Percentiles rank a stretch among this genome's conserved stretches.
Conservation (phyloP, 306 rosid genomes). For the Potentilla sterilis region DNA sequence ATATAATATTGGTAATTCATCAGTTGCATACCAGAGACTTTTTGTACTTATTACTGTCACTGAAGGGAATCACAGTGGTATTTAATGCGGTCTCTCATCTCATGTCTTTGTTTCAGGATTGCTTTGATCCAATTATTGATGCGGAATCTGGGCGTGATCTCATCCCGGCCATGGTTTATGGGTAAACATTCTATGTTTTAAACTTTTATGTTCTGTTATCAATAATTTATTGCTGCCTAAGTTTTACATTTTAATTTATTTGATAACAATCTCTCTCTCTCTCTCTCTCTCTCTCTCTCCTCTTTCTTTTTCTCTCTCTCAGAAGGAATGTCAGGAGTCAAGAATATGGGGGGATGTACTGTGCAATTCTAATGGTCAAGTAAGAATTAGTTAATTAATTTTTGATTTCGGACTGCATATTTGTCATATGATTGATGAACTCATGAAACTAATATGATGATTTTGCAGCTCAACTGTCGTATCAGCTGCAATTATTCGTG, state of each 20-base stretch:
- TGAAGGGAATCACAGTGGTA: background rate
- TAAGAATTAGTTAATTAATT: conserved; percentile 39
- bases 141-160: conserved; percentile 81
- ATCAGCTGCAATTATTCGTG: conserved; percentile 83
- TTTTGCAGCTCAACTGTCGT: conserved; percentile 86
- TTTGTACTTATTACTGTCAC: background rate
- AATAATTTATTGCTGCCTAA: conserved; percentile 15
- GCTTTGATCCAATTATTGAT: conserved; percentile 92
- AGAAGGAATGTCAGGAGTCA: conserved; percentile 82
- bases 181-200: conserved; percentile 42
- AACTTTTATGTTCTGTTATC: background rate
- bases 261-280: background rate
- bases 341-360: conserved; percentile 89
- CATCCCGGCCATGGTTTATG: conserved; percentile 96
- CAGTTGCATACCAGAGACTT: background rate
- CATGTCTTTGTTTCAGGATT: conserved; percentile 57
- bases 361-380: conserved; percentile 90
- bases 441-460: conserved; percentile 19
- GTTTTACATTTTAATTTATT: conserved; percentile 8
- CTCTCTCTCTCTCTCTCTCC: background rate
- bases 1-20: background rate
- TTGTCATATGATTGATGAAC: conserved; percentile 14
- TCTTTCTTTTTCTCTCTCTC: background rate
- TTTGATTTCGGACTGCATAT: background rate
- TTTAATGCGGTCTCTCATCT: conserved; percentile 3